Conservation (phyloP, 1,284 basidiomycete species). For the Polyporus tsugae region DNA sequence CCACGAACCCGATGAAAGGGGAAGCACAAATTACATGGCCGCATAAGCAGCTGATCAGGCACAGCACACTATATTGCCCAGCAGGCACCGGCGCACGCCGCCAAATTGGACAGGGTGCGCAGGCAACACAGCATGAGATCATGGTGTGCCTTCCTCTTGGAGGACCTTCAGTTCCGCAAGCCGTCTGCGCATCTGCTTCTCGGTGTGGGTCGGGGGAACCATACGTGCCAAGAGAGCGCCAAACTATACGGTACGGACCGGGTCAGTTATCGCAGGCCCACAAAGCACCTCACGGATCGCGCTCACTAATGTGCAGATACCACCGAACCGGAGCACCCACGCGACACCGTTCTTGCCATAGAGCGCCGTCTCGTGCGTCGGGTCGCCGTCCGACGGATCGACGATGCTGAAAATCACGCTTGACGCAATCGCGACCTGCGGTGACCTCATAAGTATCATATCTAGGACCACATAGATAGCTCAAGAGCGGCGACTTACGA, state of each 20-base stretch:
- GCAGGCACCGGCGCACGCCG: not conserved
- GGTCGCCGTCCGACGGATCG: slow-evolving; percentile 55
- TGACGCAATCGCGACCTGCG: slow-evolving; percentile 86
- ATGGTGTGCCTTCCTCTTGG: slow-evolving; percentile 64
- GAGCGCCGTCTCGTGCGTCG: slow-evolving; percentile 63
- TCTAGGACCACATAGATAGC: not conserved
- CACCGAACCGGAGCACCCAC: slow-evolving; percentile 95
- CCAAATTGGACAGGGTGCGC: slow-evolving; percentile 23
- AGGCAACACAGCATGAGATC: not conserved
- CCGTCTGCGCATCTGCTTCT: slow-evolving; percentile 85
- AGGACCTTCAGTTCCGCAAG: slow-evolving; percentile 82
- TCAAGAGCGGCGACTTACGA: slow-evolving; percentile 62
- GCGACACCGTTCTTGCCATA: slow-evolving; percentile 87
- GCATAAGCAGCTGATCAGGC: not conserved
- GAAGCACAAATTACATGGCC: not conserved
- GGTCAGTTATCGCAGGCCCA: slow-evolving; percentile 7
- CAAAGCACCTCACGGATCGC: slow-evolving; percentile 16
- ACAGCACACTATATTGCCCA: not conserved
- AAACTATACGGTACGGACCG: slow-evolving; percentile 45
- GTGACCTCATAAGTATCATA: not conserved
- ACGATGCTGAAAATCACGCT: slow-evolving; percentile 88
- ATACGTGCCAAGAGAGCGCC: slow-evolving; percentile 80
- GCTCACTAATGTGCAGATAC: slow-evolving; percentile 78
- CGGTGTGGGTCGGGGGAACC: slow-evolving; percentile 88
- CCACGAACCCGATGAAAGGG: slow-evolving; percentile 16